phyloP scores from a whole-genome alignment of 176 grass and related monocot genomes.

The Rhynchospora pubera region DNA sequence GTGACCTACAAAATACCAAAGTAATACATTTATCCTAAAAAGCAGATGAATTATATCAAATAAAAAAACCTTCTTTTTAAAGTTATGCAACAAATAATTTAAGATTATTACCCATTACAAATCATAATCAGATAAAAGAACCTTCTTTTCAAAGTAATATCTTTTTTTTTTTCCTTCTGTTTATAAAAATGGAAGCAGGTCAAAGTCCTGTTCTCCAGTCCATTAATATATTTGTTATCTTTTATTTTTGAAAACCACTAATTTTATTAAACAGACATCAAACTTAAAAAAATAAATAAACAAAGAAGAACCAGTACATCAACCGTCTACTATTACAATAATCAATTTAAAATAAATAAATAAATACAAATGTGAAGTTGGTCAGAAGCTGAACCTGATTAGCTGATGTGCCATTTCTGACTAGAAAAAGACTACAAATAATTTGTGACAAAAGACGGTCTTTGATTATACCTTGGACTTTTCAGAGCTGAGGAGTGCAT shows the following conservation, averaged over 20 bases:
- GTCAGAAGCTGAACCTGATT: background rate
- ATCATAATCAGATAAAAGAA: background rate
- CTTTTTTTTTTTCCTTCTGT: too few relatives aligned
- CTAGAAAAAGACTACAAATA: background rate
- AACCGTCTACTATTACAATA: background rate
- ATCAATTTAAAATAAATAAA: background rate
- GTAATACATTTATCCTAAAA: background rate
- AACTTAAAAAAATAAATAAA: background rate
- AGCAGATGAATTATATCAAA: background rate
- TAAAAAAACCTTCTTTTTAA: background rate
- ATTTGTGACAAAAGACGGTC: background rate
- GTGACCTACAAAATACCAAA: constrained; percentile 32
- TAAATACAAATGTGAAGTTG: background rate
- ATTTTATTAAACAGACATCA: background rate
- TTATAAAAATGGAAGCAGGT: background rate
- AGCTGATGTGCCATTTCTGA: background rate
- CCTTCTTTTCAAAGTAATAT: too few relatives aligned
- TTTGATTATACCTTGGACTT: constrained; percentile 53
- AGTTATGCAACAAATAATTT: background rate
- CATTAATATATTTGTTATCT: background rate
- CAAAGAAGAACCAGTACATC: background rate
- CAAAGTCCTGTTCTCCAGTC: background rate
- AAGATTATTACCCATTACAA: background rate
- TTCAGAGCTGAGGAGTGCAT: constrained; percentile 57
- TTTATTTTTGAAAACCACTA: background rate